These are phyloP conservation scores for Tephrocybe sp. DNA, from an alignment of 768 basidiomycete species.

Conservation along the genomic window DNA sequence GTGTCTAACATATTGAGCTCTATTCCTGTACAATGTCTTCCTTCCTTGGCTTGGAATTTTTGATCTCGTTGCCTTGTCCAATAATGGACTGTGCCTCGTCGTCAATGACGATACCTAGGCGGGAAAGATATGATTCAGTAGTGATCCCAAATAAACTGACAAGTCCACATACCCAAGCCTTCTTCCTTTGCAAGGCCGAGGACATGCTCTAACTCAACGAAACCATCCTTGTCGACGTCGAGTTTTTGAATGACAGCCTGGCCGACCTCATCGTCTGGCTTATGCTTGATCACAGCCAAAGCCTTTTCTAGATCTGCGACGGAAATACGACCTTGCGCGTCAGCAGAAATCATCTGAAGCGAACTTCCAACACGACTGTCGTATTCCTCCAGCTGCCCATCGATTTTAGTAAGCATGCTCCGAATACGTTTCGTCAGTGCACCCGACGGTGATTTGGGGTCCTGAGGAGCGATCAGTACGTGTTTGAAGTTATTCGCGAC, in stretches of 20 bases:
- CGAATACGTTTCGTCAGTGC: constrained; percentile 96
- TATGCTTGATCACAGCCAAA: constrained; percentile 90
- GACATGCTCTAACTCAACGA: constrained; percentile 94
- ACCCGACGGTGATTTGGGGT: constrained; percentile 77
- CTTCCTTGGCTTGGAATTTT: constrained; percentile 81
- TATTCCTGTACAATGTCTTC: constrained; percentile 92
- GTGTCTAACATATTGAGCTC: constrained; percentile 15
- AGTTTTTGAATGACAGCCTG: constrained; percentile 88
- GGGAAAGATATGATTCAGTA: constrained; percentile 6
- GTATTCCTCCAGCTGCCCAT: constrained; percentile 88
- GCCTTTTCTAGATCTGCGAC: constrained; percentile 89
- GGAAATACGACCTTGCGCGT: constrained; percentile 86
- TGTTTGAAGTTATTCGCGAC: constrained; percentile 1
- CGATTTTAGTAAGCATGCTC: constrained; percentile 94
- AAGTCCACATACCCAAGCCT: constrained; percentile 60
- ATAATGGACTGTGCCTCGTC: constrained; percentile 83
- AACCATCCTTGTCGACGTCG: constrained; percentile 95
- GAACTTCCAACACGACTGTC: constrained; percentile 85
- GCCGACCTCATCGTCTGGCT: constrained; percentile 86
- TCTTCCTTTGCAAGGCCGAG: constrained; percentile 86
- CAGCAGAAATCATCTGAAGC: constrained; percentile 83
- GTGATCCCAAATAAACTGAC: background rate
- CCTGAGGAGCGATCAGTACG: constrained; percentile 37
- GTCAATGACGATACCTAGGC: constrained; percentile 77
- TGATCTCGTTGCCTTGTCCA: constrained; percentile 81